These are phyloP conservation scores for Singerocomus inundabilis DNA, from an alignment of 1,284 basidiomycete genomes.

Conservation along the genomic window DNA sequence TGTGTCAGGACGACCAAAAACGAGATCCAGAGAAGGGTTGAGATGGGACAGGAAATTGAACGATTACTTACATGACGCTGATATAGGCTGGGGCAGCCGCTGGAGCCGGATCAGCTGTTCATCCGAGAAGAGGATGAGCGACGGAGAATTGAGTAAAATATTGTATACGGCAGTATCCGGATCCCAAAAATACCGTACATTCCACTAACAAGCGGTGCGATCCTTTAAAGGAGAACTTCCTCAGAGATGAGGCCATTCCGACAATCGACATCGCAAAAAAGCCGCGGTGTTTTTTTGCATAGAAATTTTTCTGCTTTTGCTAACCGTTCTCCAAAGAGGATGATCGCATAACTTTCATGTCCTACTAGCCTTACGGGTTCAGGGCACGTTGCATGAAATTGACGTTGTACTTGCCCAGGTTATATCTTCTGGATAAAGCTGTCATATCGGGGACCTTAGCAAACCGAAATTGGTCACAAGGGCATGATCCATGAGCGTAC, in stretches of 20 bases:
- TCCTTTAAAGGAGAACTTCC: constrained; percentile 1
- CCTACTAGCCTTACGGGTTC: too few species aligned
- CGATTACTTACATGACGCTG: not conserved
- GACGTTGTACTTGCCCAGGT: constrained; percentile 2
- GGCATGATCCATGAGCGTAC: not conserved
- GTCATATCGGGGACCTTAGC: not conserved
- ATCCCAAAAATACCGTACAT: not conserved
- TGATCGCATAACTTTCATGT: too few species aligned
- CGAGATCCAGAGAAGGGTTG: not conserved
- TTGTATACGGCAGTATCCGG: not conserved
- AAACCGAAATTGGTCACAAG: not conserved
- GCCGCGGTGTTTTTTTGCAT: too few species aligned
- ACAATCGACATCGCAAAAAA: too few species aligned
- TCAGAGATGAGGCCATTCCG: not conserved
- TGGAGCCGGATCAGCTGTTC: constrained; percentile 3
- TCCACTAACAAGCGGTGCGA: not conserved
- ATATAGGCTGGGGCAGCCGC: constrained; percentile 12
- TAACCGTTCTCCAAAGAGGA: too few species aligned
- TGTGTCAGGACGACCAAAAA: constrained; percentile 1
- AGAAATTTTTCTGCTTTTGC: too few species aligned
- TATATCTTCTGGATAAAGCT: constrained; percentile 6
- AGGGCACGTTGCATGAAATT: not conserved
- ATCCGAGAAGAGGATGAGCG: constrained; percentile 9
- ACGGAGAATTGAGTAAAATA: not conserved
- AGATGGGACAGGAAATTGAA: not conserved